phyloP scores from a whole-genome alignment of 805 yeast species.

The Barnettozyma sp. region DNA sequence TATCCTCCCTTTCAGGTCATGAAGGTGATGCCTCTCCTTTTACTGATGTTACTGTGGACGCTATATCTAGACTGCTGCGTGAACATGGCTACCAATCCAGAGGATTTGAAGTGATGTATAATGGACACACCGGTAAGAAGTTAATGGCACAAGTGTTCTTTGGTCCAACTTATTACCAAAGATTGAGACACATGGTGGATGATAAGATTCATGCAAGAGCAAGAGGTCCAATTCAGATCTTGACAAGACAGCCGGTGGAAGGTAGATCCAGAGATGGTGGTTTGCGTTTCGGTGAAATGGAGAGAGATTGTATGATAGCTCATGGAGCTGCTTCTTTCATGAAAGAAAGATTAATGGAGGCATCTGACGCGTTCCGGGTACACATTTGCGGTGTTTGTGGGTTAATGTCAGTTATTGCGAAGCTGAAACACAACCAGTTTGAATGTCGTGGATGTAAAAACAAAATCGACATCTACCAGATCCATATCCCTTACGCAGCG shows the following conservation, averaged over 20 bases:
- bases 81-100: conserved; percentile 97
- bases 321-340: conserved; percentile 99
- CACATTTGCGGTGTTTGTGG: conserved; percentile 99
- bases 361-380: conserved; percentile 97
- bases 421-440: conserved; percentile 93
- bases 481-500: conserved; percentile 97
- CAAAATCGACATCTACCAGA: conserved; percentile 96
- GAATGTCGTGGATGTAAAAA: conserved; percentile 98
- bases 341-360: conserved; percentile 97
- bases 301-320: conserved; percentile 99
- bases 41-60: conserved; percentile 97
- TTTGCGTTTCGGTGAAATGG: conserved; percentile 98
- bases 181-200: conserved; percentile 98
- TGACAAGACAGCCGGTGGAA: conserved; percentile 97
- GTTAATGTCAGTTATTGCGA: conserved; percentile 95
- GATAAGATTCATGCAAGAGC: conserved; percentile 99
- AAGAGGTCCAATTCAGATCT: conserved; percentile 96
- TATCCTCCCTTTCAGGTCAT: conserved; percentile 86
- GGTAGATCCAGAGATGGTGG: conserved; percentile 99
- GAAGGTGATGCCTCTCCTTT: conserved; percentile 99
- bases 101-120: conserved; percentile 98
- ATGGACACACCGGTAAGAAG: conserved; percentile 98
- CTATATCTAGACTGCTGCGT: conserved; percentile 83
- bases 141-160: conserved; percentile 97
- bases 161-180: conserved; percentile 99